A percentile compares a stretch with the other conserved stretches of the same genome.
Conservation (phyloP, 495 filamentous ascomycete species). For the Venustampulla echinocandica region DNA sequence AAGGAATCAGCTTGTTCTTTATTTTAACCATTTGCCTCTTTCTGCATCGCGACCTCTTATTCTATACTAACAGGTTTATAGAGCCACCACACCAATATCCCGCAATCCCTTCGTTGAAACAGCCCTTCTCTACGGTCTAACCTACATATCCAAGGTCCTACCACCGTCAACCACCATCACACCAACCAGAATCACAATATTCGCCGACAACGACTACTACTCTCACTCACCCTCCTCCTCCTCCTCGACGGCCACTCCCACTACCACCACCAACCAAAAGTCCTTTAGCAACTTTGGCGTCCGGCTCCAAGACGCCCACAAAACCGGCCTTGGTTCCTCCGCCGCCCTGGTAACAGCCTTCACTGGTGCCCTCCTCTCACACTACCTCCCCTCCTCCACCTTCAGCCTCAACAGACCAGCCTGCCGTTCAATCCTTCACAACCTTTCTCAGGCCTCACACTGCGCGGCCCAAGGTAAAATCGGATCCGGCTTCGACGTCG, state of each 20-base stretch:
- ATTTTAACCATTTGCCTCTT: too few relatives aligned
- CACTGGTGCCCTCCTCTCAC: slow-evolving; percentile 67
- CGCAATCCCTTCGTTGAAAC: slow-evolving; percentile 85
- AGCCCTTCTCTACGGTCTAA: slow-evolving; percentile 76
- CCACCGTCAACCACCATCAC: slow-evolving; percentile 47
- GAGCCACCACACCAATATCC: too few relatives aligned
- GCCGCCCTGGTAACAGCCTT: slow-evolving; percentile 91
- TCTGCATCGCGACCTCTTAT: too few relatives aligned
- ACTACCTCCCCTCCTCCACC: slow-evolving; percentile 59
- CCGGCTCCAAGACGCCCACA: slow-evolving; percentile 71
- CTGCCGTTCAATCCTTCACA: slow-evolving; percentile 57
- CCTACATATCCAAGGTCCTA: slow-evolving; percentile 57
- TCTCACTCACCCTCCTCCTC: slow-evolving; percentile 49
- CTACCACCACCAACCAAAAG: slow-evolving; percentile 9
- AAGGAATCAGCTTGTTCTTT: too few relatives aligned
- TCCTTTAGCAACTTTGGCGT: slow-evolving; percentile 74
- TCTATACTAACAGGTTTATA: too few relatives aligned
- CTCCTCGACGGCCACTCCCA: slow-evolving; percentile 20
- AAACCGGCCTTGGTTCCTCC: slow-evolving; percentile 93
- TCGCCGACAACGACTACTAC: slow-evolving; percentile 96
- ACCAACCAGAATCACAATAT: slow-evolving; percentile 69
- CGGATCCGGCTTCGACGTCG: slow-evolving; percentile 95
- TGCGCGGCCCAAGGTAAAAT: slow-evolving; percentile 96
- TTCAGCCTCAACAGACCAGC: slow-evolving; percentile 38
- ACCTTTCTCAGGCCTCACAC: slow-evolving; percentile 86